Evolutionary conservation across 495 filamentous ascomycete species (phyloP), one percentile per base, ranked within the genome.

Genomic region (Talaromyces liani): DNA sequence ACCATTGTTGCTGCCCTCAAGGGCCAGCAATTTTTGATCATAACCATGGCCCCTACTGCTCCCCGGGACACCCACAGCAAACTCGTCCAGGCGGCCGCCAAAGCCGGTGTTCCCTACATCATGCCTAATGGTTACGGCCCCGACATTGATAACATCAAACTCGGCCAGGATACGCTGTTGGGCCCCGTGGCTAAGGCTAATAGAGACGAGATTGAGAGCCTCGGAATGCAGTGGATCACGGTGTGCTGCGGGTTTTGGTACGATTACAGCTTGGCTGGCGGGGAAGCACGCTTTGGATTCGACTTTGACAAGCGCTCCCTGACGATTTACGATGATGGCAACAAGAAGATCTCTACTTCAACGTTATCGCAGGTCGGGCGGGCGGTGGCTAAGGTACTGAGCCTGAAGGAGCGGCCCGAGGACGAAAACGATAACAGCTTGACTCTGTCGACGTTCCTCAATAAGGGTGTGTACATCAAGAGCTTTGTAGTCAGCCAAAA

Each of bases 61-160:
- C 72, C 80, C 0, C 68, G 63, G 2, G 76, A 79, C 4, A 75
- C 71, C 0, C 78, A 86, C 16, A 57, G 55, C 31, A 75, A 77
- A 54, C 75, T 90, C 60, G 70, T 88, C 65, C 65, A 78, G 2
- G 87, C 88, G 0, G 88, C 88, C 1, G 83, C 77, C 6, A 73
- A 80, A 41, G 87, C 88, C 0, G 81, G 80, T 3, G 83, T 91
- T 0, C 73, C 70, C 0, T 89, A 83, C 71, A 68, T 91, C 59
- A 69, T 89, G 39, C 87, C 88, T 20, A 88, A 88, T 69, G 77
- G 75, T 45, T 89, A 71, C 63, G 80, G 80, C 27, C 53, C 55
- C 25, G 82, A 85, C 63, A 62, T 47, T 14, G 51, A 66, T 1
- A 72, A 85, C 62, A 65, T 75, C 9, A 25, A 58, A 3, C 53